Evolutionary conservation across 1,139 yeast species (phyloP), one percentile per base, ranked within the genome.

Genomic region (Yamadazyma aaseri): DNA sequence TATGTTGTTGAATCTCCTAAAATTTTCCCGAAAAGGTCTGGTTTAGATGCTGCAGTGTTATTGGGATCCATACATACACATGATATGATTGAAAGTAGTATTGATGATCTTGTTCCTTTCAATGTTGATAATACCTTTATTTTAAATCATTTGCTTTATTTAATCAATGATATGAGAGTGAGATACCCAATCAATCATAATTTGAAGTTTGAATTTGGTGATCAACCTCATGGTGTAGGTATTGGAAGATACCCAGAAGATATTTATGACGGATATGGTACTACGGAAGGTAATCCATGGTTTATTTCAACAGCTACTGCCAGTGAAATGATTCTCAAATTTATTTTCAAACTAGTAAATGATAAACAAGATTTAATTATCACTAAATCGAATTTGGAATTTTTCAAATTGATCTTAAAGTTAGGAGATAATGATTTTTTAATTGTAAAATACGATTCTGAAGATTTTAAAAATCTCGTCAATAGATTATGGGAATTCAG

Each of bases 221-320:
- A 25, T 12, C 40, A 53, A 50, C 38, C 39, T 5, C 49, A 62
- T 16, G 95, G 94, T 0, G 79, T 82, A 27, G 96, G 86, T 0
- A 60, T 90, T 32, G 98, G 98, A 2, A 68, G 98, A 50, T 92
- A 92, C 52, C 96, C 97, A 0, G 97, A 90, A 52, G 98, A 92
- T 59, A 60, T 84, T 9, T 92, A 92, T 56, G 85, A 90, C 57
- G 97, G 97, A 0, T 65, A 72, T 40, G 81, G 79, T 0, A 66
- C 73, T 0, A 70, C 83, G 11, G 83, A 79, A 46, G 97, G 97
- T 2, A 92, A 92, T 51, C 97, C 98, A 2, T 92, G 97, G 98
- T 90, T 90, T 54, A 73, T 92, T 40, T 72, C 94, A 15, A 90
- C 97, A 0, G 79, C 92, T 0, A 70, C 92, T 3, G 90, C 92